Evolutionary conservation across 345 rosid species (phyloP).

Genomic region (Ceriops decandra): DNA sequence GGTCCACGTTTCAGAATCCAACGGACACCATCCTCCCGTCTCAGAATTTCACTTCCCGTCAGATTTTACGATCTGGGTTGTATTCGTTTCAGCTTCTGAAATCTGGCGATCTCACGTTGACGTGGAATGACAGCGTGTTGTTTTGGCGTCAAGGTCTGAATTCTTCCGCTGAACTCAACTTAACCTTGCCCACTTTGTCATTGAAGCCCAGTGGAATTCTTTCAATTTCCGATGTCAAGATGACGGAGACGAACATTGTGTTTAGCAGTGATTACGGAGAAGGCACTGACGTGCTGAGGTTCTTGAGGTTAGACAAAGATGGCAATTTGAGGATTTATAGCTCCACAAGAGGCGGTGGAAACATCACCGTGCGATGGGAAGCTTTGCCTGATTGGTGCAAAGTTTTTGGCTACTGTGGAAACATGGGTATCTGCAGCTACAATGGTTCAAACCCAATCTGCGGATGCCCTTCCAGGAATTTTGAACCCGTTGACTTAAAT

Average conservation of each 20-base stretch:
- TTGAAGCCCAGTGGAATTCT: constrained; percentile 43
- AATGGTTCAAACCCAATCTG: constrained; percentile 40
- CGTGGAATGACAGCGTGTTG: constrained; percentile 38
- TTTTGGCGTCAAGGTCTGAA: constrained; percentile 46
- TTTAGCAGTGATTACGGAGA: constrained; percentile 57
- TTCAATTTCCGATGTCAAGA: constrained; percentile 29
- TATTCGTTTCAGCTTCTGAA: constrained; percentile 38
- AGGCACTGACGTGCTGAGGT: constrained; percentile 45
- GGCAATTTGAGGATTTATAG: constrained; percentile 66
- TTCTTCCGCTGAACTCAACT: constrained; percentile 21
- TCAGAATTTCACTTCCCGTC: constrained; percentile 37
- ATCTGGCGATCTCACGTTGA: constrained; percentile 40
- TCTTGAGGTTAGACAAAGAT: constrained; percentile 46
- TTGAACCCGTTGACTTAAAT: constrained; percentile 40
- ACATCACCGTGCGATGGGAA: constrained; percentile 37
- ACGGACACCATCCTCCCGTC: constrained; percentile 38
- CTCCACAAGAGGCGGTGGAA: constrained; percentile 24
- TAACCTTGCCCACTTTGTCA: constrained; percentile 40
- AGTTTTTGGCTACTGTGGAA: constrained; percentile 59
- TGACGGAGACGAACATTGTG: constrained; percentile 18
- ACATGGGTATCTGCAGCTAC: constrained; percentile 57
- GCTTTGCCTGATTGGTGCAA: constrained; percentile 54
- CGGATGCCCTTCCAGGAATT: constrained; percentile 56
- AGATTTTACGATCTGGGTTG: constrained; percentile 33
- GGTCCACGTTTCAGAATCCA: constrained; percentile 58